Conservation (phyloP, 768 basidiomycete genomes). For the Agrocybe praecox region DNA sequence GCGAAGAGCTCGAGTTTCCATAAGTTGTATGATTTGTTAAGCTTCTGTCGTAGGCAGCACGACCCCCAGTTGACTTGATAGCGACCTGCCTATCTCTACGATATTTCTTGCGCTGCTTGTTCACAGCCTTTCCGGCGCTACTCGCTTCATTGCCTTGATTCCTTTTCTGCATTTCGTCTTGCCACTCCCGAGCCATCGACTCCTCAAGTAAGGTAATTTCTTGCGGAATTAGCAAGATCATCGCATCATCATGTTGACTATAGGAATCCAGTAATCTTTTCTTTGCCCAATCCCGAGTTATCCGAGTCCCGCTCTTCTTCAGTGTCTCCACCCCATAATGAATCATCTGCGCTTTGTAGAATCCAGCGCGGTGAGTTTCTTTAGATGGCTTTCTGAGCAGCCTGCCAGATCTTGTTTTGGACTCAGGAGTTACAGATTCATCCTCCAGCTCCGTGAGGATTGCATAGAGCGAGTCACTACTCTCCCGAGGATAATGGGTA, state of each 20-base stretch:
- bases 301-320: too few species aligned
- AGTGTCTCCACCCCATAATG: slow-evolving; percentile 28
- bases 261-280: slow-evolving; percentile 24
- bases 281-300: slow-evolving; percentile 26
- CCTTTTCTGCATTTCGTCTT: background rate
- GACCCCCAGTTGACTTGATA: background rate
- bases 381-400: background rate
- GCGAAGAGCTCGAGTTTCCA: background rate
- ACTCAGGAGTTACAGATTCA: too few species aligned
- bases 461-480: background rate
- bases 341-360: slow-evolving; percentile 27
- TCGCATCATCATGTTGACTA: slow-evolving; percentile 2
- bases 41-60: background rate
- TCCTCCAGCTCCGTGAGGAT: background rate
- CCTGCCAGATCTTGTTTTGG: background rate
- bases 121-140: too few species aligned
- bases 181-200: slow-evolving; percentile 10
- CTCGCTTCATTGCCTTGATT: too few species aligned
- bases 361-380: background rate
- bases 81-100: background rate
- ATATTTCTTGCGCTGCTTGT: too few species aligned
- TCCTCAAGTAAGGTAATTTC: slow-evolving; percentile 22
- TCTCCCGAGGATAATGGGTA: background rate
- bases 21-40: too few species aligned
- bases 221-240: slow-evolving; percentile 20